Evolutionary conservation across 495 filamentous ascomycete species (phyloP).

Genomic region (Daldinia loculata): DNA sequence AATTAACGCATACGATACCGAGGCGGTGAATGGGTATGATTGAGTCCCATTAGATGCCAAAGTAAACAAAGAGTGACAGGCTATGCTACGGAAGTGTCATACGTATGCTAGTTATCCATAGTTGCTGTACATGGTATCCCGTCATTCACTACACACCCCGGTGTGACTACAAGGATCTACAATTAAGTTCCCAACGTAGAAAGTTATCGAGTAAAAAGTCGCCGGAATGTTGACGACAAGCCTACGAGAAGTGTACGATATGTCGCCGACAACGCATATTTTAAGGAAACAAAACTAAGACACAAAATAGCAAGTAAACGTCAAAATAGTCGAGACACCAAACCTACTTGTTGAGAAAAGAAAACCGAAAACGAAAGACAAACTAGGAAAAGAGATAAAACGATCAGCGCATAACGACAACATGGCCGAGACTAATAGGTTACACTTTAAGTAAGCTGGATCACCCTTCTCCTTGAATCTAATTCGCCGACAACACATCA

Average conservation of each 20-base stretch:
- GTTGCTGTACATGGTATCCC: background rate
- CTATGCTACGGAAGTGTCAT: background rate
- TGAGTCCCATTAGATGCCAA: background rate
- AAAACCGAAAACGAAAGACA: background rate
- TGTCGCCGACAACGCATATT: constrained; percentile 14
- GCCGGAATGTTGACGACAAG: constrained; percentile 38
- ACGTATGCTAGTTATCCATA: background rate
- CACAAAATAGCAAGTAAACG: background rate
- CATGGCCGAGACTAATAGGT: constrained; percentile 51
- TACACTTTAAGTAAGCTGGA: constrained; percentile 55
- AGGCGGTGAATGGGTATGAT: constrained; percentile 32
- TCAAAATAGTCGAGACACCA: background rate
- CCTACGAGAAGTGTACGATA: constrained; percentile 38
- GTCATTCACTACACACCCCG: constrained; percentile 15
- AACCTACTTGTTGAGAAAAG: background rate
- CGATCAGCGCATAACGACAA: constrained; percentile 9
- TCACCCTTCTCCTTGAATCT: constrained; percentile 2
- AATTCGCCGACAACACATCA: constrained; percentile 11
- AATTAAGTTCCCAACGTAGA: constrained; percentile 4
- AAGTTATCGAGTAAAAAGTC: constrained; percentile 26
- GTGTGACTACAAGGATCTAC: constrained; percentile 10
- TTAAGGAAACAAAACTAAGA: background rate
- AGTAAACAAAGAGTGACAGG: background rate
- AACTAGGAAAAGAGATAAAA: background rate
- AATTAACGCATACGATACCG: constrained; percentile 5